A percentile compares a stretch with the other conserved stretches of the same genome.
phyloP scores from a whole-genome alignment of 2,329 filamentous ascomycete genomes.

The Pseudocercospora musae region DNA sequence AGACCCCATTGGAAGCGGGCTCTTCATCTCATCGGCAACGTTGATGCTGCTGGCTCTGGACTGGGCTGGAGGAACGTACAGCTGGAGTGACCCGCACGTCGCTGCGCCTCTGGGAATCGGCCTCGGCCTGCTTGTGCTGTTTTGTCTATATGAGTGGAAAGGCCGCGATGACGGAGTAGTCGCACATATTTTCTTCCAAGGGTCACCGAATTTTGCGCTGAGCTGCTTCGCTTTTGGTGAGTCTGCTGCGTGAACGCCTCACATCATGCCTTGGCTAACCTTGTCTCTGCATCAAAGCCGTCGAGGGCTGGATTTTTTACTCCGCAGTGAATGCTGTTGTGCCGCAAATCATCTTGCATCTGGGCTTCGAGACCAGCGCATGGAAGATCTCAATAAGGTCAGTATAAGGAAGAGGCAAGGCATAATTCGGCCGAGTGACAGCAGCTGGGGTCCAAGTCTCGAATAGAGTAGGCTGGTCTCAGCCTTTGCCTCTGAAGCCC shows the following conservation, averaged over 20 bases:
- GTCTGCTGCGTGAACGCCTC: neutral
- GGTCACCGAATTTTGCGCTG: slow-evolving; percentile 54
- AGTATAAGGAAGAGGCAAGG: too few species aligned
- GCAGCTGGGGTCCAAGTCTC: too few species aligned
- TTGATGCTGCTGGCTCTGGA: slow-evolving; percentile 30
- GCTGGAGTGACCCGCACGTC: slow-evolving; percentile 37
- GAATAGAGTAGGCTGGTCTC: too few species aligned
- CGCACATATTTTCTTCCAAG: slow-evolving; percentile 55
- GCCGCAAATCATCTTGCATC: slow-evolving; percentile 49
- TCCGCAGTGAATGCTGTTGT: slow-evolving; percentile 52
- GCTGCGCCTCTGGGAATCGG: slow-evolving; percentile 44
- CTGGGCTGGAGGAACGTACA: slow-evolving; percentile 38
- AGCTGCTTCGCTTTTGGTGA: slow-evolving; percentile 51
- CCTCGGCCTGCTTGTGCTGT: slow-evolving; percentile 40
- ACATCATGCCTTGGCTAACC: neutral
- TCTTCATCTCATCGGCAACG: slow-evolving; percentile 35
- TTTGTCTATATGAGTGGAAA: slow-evolving; percentile 51
- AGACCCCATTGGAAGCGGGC: slow-evolving; percentile 34
- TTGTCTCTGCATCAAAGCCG: slow-evolving; percentile 30
- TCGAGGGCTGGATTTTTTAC: slow-evolving; percentile 44
- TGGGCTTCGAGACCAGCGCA: slow-evolving; percentile 48
- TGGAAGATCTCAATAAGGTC: slow-evolving; percentile 46
- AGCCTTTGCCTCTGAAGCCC: too few species aligned
- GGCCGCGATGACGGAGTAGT: slow-evolving; percentile 54
- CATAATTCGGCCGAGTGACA: too few species aligned